Conservation (phyloP, 345 rosid species). For the Populus davidiana region DNA sequence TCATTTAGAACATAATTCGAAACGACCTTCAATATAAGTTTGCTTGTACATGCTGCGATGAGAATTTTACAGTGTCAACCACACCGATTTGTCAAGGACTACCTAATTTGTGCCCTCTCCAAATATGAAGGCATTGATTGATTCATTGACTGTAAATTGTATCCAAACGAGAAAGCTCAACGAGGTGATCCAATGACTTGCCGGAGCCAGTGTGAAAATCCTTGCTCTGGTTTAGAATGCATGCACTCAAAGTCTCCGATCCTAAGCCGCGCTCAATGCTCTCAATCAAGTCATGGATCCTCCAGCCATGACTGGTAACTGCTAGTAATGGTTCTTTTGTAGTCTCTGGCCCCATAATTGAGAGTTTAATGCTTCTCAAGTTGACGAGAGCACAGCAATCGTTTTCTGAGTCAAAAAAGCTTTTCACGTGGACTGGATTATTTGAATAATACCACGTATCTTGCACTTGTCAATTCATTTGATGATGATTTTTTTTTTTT, state of each 20-base stretch:
- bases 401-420: slow-evolving; percentile 16
- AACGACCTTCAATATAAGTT: background rate
- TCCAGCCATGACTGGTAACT: background rate
- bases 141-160: background rate
- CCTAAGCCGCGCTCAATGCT: background rate
- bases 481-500: no score
- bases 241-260: background rate
- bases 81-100: background rate
- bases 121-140: background rate
- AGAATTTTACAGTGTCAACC: background rate
- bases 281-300: background rate
- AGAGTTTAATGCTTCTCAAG: background rate
- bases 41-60: background rate
- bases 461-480: background rate
- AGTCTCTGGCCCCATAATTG: background rate
- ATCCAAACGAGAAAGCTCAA: background rate
- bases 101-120: no score
- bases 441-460: background rate
- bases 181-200: background rate
- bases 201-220: background rate
- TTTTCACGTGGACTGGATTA: background rate
- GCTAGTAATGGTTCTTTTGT: background rate
- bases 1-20: no score
- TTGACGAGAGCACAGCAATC: background rate
- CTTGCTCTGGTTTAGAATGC: background rate